phyloP scores from a whole-genome alignment of 1,284 basidiomycete species.

The Sphaerobolus stellatus region DNA sequence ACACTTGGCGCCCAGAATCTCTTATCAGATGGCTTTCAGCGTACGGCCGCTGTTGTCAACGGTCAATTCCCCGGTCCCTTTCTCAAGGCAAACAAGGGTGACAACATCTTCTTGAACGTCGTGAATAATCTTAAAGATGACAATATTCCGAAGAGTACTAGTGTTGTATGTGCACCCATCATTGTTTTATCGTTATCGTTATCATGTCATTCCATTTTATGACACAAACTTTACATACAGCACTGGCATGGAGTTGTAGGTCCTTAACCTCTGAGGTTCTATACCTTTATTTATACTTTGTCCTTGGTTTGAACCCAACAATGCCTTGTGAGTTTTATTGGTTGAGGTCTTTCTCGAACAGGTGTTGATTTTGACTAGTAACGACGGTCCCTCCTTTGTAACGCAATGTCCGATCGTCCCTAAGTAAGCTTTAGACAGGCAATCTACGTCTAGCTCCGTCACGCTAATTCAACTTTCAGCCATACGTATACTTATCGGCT shows the following conservation, averaged over 20 bases:
- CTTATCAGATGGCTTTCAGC: conserved; percentile 25
- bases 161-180: conserved; percentile 21
- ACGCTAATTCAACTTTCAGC: conserved; percentile 9
- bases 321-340: background rate
- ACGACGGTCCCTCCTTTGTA: background rate
- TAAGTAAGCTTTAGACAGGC: background rate
- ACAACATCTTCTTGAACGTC: conserved; percentile 14
- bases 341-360: background rate
- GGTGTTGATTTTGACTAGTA: background rate
- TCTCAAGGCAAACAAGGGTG: conserved; percentile 24
- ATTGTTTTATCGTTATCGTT: background rate
- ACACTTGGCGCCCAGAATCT: conserved; percentile 18
- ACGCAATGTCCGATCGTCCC: background rate
- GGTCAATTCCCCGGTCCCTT: conserved; percentile 27
- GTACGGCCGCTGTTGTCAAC: conserved; percentile 24
- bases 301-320: background rate
- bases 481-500: background rate
- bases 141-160: conserved; percentile 26
- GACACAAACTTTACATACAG: background rate
- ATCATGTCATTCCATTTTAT: background rate
- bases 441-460: background rate
- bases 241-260: background rate
- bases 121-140: conserved; percentile 22
- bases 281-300: background rate
- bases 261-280: background rate